phyloP scores from a whole-genome alignment of 169 alveolate species.

The Amoebophrya sp. region DNA sequence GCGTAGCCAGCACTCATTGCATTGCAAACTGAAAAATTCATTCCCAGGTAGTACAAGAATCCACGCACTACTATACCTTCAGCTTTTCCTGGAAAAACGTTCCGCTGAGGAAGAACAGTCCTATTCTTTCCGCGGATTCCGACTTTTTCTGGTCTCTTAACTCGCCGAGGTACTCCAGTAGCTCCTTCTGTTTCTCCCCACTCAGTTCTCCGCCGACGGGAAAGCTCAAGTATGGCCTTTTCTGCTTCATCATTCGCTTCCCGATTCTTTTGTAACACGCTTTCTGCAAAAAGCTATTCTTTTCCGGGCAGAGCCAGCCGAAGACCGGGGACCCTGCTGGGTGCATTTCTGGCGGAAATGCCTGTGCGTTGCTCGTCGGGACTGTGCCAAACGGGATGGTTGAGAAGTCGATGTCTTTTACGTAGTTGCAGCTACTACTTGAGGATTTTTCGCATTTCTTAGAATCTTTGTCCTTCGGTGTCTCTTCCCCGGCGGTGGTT shows the following conservation, averaged over 20 bases:
- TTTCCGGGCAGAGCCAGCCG: neutral
- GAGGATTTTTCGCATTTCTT: neutral
- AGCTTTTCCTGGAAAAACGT: neutral
- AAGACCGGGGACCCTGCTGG: neutral
- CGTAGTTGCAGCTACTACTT: neutral
- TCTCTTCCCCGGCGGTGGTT: neutral
- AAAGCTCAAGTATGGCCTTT: neutral
- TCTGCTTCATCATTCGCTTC: constrained; percentile 3
- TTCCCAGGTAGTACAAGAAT: neutral
- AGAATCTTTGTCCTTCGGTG: neutral
- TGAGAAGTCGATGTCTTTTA: neutral
- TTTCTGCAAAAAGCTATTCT: neutral
- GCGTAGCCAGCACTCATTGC: too few relatives aligned
- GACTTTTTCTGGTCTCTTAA: neutral
- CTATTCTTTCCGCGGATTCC: neutral
- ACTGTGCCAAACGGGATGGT: neutral
- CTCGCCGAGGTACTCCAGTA: neutral
- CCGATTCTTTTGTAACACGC: neutral
- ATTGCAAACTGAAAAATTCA: too few relatives aligned
- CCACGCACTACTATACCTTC: neutral
- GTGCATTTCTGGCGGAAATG: neutral
- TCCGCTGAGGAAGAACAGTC: neutral
- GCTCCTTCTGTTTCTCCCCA: neutral
- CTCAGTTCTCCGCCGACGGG: neutral
- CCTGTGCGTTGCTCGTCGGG: neutral